phyloP scores from a whole-genome alignment of 495 filamentous ascomycete species.

The Paragyromitra xinjiangensis region DNA sequence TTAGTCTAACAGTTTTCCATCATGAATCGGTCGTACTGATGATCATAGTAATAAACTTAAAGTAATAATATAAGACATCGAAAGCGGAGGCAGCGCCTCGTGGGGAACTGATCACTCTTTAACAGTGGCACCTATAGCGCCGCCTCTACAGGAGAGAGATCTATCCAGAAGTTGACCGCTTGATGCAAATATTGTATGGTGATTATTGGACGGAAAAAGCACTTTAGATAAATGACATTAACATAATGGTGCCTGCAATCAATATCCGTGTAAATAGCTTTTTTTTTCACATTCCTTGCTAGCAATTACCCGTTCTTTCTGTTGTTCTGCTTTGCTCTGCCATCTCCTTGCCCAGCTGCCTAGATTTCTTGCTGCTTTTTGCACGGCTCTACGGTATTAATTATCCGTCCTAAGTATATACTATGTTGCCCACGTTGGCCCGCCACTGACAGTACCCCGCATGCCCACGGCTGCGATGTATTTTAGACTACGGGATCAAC shows the following conservation, averaged over 20 bases:
- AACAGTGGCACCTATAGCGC: neutral
- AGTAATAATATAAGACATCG: neutral
- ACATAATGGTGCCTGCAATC: neutral
- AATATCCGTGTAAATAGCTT: neutral
- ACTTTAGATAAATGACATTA: conserved; percentile 2
- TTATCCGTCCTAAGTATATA: neutral
- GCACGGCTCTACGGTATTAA: neutral
- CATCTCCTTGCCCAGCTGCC: neutral
- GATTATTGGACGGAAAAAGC: neutral
- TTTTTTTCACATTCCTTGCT: neutral
- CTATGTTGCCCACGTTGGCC: neutral
- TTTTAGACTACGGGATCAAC: neutral
- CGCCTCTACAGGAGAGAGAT: neutral
- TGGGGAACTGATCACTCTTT: too few relatives aligned
- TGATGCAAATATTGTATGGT: neutral
- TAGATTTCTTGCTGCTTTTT: neutral
- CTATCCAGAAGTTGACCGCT: neutral
- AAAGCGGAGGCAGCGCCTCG: neutral
- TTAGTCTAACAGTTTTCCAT: too few relatives aligned
- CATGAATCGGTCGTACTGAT: too few relatives aligned
- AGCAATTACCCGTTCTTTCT: neutral
- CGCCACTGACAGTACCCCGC: conserved; percentile 1
- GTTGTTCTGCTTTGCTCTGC: neutral
- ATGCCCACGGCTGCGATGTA: neutral
- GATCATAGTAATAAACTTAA: too few relatives aligned